A percentile compares a stretch with the other conserved stretches of the same genome.
Conservation (phyloP, 176 grass and related monocot genomes). For the Oryza australiensis region DNA sequence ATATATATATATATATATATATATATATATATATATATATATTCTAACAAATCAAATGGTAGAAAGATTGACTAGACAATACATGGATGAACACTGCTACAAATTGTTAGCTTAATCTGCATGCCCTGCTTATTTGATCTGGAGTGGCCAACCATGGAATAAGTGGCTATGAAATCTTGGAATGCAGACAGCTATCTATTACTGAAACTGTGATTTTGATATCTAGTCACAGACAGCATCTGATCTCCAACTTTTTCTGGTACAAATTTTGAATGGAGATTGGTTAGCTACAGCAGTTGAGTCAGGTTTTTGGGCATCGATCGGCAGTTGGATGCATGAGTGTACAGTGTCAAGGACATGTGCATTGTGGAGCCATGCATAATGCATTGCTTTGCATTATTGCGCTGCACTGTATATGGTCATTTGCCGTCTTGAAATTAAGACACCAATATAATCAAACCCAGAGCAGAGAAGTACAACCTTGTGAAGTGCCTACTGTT, state of each 20-base stretch:
- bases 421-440: slow-evolving; percentile 20
- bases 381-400: slow-evolving; percentile 20
- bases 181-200: not conserved
- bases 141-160: not conserved
- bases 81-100: not conserved
- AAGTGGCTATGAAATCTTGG: not conserved
- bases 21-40: too few relatives aligned
- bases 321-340: not conserved
- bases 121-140: not conserved
- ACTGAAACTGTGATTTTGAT: not conserved
- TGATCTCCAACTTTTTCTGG: not conserved
- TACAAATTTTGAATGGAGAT: not conserved
- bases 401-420: slow-evolving; percentile 4
- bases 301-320: not conserved
- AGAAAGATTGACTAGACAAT: not conserved
- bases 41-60: not conserved
- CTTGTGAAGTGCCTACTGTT: slow-evolving; percentile 14
- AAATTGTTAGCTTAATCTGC: not conserved
- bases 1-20: too few relatives aligned
- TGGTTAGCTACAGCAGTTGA: not conserved
- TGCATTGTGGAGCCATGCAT: slow-evolving; percentile 21
- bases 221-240: not conserved
- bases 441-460: not conserved
- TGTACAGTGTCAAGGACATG: slow-evolving; percentile 23
- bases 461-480: not conserved